Evolutionary conservation across 2,329 filamentous ascomycete genomes (phyloP), one percentile per base, ranked within the genome.

Genomic region (Claviceps paspali): DNA sequence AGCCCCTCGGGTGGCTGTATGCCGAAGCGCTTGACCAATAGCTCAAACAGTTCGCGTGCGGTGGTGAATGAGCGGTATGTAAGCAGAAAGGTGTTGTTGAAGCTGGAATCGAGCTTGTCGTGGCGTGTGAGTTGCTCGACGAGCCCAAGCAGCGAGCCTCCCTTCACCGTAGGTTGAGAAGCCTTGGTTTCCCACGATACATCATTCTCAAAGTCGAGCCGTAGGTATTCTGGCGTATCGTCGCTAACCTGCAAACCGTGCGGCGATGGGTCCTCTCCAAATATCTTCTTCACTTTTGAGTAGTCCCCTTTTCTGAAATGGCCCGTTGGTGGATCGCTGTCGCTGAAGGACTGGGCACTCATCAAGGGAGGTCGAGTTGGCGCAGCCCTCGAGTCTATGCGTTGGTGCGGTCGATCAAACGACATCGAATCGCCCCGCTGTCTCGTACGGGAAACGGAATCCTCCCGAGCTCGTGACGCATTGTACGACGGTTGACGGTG

Each of bases 31-130:
- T 86, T 82, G 8, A 95, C 86, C 6, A 98, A 66, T 54, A 94
- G 72, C 57, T 95, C 86, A 51, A 96, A 96, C 0, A 98, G 67
- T 57, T 96, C 91, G 5, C 80, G 69, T 0, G 88, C 91, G 3
- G 79, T 77, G 0, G 91, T 96, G 52, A 98, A 98, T 0, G 91
- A 98, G 43, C 83, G 75, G 56, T 98, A 98, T 1, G 91, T 98
- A 27, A 98, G 73, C 12, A 98, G 75, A 67, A 98, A 98, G 1
- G 91, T 98, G 51, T 88, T 92, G 64, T 96, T 96, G 63, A 96
- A 96, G 44, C 73, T 88, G 3, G 87, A 85, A 53, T 96, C 91
- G 11, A 94, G 72, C 52, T 92, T 91, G 61, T 98, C 91, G 53
- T 98, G 91, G 34, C 91, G 76, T 12, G 91, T 98, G 31, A 98